Percentiles rank a stretch among this genome's conserved stretches.
Conservation (phyloP, 2,329 filamentous ascomycete genomes). For the Graphiopsis chlorocephala region DNA sequence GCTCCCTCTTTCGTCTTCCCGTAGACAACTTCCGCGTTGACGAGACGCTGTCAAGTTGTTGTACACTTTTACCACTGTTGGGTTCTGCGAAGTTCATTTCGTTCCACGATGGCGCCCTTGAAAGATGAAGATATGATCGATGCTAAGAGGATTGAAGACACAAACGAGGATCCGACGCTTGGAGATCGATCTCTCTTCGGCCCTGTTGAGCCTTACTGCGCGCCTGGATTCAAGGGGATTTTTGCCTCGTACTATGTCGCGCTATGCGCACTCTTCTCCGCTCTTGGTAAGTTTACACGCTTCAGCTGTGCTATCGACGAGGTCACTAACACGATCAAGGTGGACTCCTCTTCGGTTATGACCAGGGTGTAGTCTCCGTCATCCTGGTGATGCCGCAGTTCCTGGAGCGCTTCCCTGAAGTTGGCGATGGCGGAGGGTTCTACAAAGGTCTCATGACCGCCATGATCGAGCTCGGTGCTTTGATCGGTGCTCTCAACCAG, state of each 20-base stretch:
- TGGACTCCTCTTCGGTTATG: slow-evolving; percentile 22
- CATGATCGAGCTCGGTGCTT: slow-evolving; percentile 43
- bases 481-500: slow-evolving; percentile 35
- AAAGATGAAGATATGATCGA: slow-evolving; percentile 12
- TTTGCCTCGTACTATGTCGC: slow-evolving; percentile 41
- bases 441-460: slow-evolving; percentile 43
- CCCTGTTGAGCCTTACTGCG: slow-evolving; percentile 27
- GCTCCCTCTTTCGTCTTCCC: background rate
- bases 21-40: background rate
- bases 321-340: background rate
- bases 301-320: too few species aligned
- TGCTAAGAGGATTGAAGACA: slow-evolving; percentile 16
- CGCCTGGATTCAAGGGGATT: slow-evolving; percentile 34
- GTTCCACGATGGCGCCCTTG: background rate
- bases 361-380: slow-evolving; percentile 40
- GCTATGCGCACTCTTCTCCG: slow-evolving; percentile 12
- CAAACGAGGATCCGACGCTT: background rate
- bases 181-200: slow-evolving; percentile 6
- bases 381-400: slow-evolving; percentile 49
- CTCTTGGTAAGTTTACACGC: background rate
- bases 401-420: slow-evolving; percentile 37
- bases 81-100: background rate
- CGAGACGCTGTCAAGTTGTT: background rate
- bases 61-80: background rate
- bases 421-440: slow-evolving; percentile 33